A percentile compares a stretch with the other conserved stretches of the same genome.
phyloP scores from a whole-genome alignment of 768 basidiomycete genomes.

The Clitopilus passeckerianus region DNA sequence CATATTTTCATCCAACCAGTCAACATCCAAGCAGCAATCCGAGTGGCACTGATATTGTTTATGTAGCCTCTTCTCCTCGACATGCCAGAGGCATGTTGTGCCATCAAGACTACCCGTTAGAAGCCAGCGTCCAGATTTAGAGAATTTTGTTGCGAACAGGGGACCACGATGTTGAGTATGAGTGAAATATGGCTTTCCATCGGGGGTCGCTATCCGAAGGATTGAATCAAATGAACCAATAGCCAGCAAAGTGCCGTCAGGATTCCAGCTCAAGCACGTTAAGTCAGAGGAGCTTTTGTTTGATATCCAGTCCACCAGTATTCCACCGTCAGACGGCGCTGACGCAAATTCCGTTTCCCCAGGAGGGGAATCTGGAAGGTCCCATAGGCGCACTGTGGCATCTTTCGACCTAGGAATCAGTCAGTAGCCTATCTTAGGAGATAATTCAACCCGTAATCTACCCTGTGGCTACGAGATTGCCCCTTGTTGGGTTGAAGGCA shows the following conservation, averaged over 20 bases:
- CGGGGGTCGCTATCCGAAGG: slow-evolving; percentile 60
- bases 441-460: slow-evolving; percentile 23
- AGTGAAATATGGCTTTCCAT: slow-evolving; percentile 60
- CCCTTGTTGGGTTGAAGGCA: slow-evolving; percentile 67
- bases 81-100: slow-evolving; percentile 76
- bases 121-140: slow-evolving; percentile 66
- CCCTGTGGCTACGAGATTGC: slow-evolving; percentile 69
- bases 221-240: slow-evolving; percentile 74
- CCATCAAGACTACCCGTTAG: slow-evolving; percentile 75
- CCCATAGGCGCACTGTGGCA: slow-evolving; percentile 70
- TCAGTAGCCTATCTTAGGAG: too few relatives aligned
- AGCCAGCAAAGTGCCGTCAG: slow-evolving; percentile 67
- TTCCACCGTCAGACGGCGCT: slow-evolving; percentile 26
- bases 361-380: slow-evolving; percentile 41
- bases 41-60: slow-evolving; percentile 63
- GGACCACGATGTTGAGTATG: slow-evolving; percentile 70
- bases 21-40: slow-evolving; percentile 80
- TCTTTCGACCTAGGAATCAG: slow-evolving; percentile 59
- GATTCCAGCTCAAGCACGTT: slow-evolving; percentile 75
- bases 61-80: slow-evolving; percentile 53
- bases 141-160: slow-evolving; percentile 77
- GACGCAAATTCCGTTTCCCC: slow-evolving; percentile 22
- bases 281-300: slow-evolving; percentile 52
- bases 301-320: slow-evolving; percentile 45
- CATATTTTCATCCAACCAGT: slow-evolving; percentile 67